Conservation (phyloP, 1,139 yeast species). For the Yamadazyma sp. region DNA sequence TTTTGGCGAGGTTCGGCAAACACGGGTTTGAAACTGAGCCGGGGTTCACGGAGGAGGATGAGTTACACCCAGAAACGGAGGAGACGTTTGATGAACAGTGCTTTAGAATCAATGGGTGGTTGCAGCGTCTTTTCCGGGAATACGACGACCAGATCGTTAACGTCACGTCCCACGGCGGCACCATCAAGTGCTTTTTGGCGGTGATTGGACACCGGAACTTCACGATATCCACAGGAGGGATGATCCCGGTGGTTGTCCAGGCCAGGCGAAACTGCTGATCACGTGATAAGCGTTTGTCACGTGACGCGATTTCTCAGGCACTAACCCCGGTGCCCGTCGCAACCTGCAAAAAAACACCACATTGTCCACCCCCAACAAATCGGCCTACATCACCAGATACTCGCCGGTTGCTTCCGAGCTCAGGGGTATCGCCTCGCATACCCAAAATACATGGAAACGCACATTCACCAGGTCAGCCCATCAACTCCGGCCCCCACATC, state of each 20-base stretch:
- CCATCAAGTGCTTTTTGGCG: conserved; percentile 54
- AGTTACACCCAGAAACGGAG: conserved; percentile 29
- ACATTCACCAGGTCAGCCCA: neutral
- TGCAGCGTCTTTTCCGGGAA: conserved; percentile 36
- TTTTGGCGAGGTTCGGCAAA: conserved; percentile 19
- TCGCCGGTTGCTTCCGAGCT: no score
- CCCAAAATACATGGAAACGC: no score
- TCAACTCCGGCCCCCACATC: neutral
- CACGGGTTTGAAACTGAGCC: conserved; percentile 33
- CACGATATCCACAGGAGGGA: conserved; percentile 64
- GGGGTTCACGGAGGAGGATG: conserved; percentile 49
- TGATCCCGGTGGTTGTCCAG: conserved; percentile 60
- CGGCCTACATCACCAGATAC: no score
- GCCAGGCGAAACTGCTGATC: conserved; percentile 3
- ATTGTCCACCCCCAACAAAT: no score
- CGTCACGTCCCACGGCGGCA: conserved; percentile 66
- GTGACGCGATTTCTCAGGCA: neutral
- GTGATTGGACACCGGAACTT: conserved; percentile 57
- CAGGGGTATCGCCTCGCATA: no score
- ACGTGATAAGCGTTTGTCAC: neutral
- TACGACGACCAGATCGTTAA: conserved; percentile 31
- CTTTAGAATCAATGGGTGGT: conserved; percentile 45
- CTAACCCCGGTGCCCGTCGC: neutral
- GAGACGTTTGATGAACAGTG: conserved; percentile 43
- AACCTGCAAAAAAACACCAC: no score